phyloP scores from a whole-genome alignment of 768 basidiomycete genomes.

The Xerocomellus dryophilus region DNA sequence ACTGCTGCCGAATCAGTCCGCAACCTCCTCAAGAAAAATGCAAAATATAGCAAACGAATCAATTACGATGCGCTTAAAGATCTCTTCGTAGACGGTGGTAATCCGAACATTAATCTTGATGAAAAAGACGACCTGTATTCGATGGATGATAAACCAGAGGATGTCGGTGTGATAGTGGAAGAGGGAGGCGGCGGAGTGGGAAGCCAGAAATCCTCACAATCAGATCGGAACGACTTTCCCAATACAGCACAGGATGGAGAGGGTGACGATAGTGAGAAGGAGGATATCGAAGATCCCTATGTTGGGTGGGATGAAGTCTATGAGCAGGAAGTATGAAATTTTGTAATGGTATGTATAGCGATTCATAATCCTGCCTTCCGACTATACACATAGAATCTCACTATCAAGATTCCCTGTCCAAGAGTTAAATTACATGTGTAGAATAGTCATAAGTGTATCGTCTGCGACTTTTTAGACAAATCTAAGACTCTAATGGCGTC shows the following conservation, averaged over 20 bases:
- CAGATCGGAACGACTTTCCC: conserved; percentile 4
- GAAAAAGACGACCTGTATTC: conserved; percentile 52
- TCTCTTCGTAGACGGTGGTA: conserved; percentile 55
- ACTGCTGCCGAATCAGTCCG: conserved; percentile 36
- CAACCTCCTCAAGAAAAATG: conserved; percentile 74
- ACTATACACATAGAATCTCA: background rate
- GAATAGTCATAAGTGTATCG: conserved; percentile 30
- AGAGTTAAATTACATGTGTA: conserved; percentile 23
- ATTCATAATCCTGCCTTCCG: background rate
- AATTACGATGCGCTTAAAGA: conserved; percentile 88
- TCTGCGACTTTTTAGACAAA: conserved; percentile 21
- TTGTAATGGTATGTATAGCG: background rate
- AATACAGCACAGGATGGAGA: conserved; percentile 11
- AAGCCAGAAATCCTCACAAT: conserved; percentile 34
- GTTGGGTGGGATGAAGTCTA: conserved; percentile 52
- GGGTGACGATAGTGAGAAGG: conserved; percentile 40
- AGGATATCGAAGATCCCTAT: conserved; percentile 31
- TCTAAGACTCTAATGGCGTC: conserved; percentile 22
- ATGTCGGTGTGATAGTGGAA: conserved; percentile 34
- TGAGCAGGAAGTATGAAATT: conserved; percentile 62
- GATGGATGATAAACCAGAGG: conserved; percentile 49
- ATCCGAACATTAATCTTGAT: conserved; percentile 30
- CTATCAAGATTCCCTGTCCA: conserved; percentile 3
- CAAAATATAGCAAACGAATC: conserved; percentile 87
- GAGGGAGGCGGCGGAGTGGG: conserved; percentile 40